These are phyloP conservation scores for Cadophora sp. DNA, from an alignment of 2,329 filamentous ascomycete genomes.

Conservation along the genomic window DNA sequence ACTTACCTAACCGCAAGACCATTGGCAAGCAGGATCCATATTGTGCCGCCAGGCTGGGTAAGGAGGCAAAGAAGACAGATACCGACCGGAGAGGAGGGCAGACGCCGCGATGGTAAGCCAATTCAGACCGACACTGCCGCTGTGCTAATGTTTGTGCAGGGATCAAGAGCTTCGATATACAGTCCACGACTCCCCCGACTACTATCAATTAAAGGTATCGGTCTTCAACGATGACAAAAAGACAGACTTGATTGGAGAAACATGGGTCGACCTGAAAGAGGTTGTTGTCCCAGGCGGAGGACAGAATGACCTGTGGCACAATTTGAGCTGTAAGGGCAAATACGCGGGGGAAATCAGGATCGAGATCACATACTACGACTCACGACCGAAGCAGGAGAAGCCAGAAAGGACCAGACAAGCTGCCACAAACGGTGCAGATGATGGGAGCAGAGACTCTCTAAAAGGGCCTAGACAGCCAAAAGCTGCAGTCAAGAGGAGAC, in stretches of 20 bases:
- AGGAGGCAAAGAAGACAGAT: slow-evolving; percentile 96
- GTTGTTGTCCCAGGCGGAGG: slow-evolving; percentile 87
- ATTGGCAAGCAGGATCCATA: slow-evolving; percentile 99
- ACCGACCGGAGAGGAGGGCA: slow-evolving; percentile 95
- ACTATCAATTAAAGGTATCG: slow-evolving; percentile 93
- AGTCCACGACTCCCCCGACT: slow-evolving; percentile 95
- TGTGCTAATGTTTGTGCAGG: slow-evolving; percentile 59
- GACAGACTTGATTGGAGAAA: slow-evolving; percentile 94
- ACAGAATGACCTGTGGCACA: slow-evolving; percentile 94
- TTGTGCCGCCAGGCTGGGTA: slow-evolving; percentile 90
- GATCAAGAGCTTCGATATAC: slow-evolving; percentile 96
- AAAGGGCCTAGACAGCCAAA: slow-evolving; percentile 54
- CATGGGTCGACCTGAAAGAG: slow-evolving; percentile 82
- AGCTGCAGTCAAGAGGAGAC: slow-evolving; percentile 79
- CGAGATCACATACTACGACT: slow-evolving; percentile 96
- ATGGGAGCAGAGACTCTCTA: slow-evolving; percentile 45
- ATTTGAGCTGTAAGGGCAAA: slow-evolving; percentile 85
- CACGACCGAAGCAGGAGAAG: slow-evolving; percentile 81
- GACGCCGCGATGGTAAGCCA: slow-evolving; percentile 86
- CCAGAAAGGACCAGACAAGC: slow-evolving; percentile 55
- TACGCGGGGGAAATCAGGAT: slow-evolving; percentile 95
- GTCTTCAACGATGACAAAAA: slow-evolving; percentile 99
- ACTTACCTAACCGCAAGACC: slow-evolving; percentile 93
- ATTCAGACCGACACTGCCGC: not conserved
- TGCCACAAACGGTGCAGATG: slow-evolving; percentile 46